phyloP scores from a whole-genome alignment of 2,329 filamentous ascomycete species.

The Aspergillus vadensis region DNA sequence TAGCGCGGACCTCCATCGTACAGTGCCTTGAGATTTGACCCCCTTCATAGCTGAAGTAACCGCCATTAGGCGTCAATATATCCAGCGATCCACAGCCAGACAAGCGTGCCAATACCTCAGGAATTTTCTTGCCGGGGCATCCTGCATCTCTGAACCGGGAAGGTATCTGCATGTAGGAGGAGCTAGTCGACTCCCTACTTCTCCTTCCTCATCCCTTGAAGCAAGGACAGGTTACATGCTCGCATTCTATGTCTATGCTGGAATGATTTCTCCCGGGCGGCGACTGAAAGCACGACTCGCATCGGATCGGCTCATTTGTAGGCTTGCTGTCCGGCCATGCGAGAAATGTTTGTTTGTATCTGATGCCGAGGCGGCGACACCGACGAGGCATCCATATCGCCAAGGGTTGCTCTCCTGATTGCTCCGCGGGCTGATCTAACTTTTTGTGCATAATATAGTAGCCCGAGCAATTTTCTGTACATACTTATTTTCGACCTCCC shows the following conservation, averaged over 20 bases:
- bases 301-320: neutral
- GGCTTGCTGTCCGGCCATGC: neutral
- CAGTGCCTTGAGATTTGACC: neutral
- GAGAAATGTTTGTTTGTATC: constrained; percentile 8
- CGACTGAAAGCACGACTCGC: neutral
- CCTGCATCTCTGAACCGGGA: neutral
- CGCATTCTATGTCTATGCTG: constrained; percentile 5
- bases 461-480: neutral
- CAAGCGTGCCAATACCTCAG: neutral
- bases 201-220: constrained; percentile 4
- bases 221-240: constrained; percentile 1
- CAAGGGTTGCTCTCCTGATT: neutral
- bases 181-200: neutral
- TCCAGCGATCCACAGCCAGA: neutral
- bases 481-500: neutral
- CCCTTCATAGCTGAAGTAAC: constrained; percentile 4
- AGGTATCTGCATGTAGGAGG: constrained; percentile 1
- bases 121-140: neutral
- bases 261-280: constrained; percentile 4
- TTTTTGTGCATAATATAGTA: constrained; percentile 1
- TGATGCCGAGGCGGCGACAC: neutral
- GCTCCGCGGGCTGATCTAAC: neutral
- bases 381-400: neutral
- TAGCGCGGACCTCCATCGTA: neutral
- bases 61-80: neutral